Evolutionary conservation across 805 yeast species (phyloP).

Genomic region (Candida caryicola): DNA sequence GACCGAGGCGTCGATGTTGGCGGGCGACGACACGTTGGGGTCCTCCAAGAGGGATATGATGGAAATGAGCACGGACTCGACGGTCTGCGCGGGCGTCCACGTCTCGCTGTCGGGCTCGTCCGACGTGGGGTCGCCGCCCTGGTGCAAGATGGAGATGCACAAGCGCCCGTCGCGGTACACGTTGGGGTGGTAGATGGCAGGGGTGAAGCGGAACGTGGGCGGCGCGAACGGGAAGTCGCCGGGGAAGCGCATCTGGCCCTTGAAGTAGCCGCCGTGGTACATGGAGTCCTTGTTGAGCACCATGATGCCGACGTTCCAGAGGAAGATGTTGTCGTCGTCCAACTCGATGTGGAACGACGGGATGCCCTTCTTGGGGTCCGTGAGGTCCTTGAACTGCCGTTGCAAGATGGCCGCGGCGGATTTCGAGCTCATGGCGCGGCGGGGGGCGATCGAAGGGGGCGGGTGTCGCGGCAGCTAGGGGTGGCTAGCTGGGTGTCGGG

Average conservation of each 20-base stretch:
- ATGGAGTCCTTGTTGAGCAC: slow-evolving; percentile 85
- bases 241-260: slow-evolving; percentile 93
- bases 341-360: slow-evolving; percentile 63
- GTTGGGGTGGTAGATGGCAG: slow-evolving; percentile 92
- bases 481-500: background rate
- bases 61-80: slow-evolving; percentile 84
- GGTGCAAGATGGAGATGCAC: slow-evolving; percentile 90
- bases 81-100: slow-evolving; percentile 93
- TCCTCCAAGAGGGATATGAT: slow-evolving; percentile 89
- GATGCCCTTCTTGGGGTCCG: slow-evolving; percentile 80
- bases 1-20: slow-evolving; percentile 93
- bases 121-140: slow-evolving; percentile 83
- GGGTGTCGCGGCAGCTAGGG: too few relatives aligned
- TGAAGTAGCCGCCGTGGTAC: slow-evolving; percentile 92
- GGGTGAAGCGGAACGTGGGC: slow-evolving; percentile 88
- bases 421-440: slow-evolving; percentile 40
- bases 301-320: slow-evolving; percentile 89
- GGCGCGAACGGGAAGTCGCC: slow-evolving; percentile 88
- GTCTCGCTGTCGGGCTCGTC: slow-evolving; percentile 94
- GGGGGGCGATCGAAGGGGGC: background rate
- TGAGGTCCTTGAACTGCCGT: slow-evolving; percentile 91
- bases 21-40: slow-evolving; percentile 91
- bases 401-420: slow-evolving; percentile 80
- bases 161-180: slow-evolving; percentile 91
- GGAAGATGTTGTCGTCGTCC: slow-evolving; percentile 54